These are phyloP conservation scores for Rosa lucieae DNA, from an alignment of 306 rosid genomes.

Conservation along the genomic window DNA sequence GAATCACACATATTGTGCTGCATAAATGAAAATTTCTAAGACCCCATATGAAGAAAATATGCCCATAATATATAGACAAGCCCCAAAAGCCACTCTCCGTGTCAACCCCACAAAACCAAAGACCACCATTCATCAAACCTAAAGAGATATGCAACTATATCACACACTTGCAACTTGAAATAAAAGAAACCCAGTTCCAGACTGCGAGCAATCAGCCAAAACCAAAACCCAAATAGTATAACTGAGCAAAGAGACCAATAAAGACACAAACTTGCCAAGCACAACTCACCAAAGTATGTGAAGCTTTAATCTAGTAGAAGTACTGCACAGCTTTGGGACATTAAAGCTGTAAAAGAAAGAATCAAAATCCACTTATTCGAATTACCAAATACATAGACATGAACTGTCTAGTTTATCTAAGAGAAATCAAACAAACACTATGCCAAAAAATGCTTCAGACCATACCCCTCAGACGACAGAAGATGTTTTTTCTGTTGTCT, in stretches of 20 bases:
- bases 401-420: too few relatives aligned
- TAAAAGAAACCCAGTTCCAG: constrained; percentile 22
- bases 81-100: constrained; percentile 82
- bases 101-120: constrained; percentile 74
- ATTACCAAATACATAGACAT: too few relatives aligned
- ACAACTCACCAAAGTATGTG: constrained; percentile 26
- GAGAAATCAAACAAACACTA: too few relatives aligned
- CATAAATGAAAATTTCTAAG: constrained; percentile 36
- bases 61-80: constrained; percentile 45
- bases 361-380: too few relatives aligned
- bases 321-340: too few relatives aligned
- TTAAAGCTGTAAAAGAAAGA: too few relatives aligned
- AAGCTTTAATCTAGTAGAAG: neutral
- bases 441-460: too few relatives aligned
- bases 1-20: constrained; percentile 29
- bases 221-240: constrained; percentile 17
- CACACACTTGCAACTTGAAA: constrained; percentile 20
- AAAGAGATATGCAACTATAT: constrained; percentile 21
- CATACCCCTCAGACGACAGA: too few relatives aligned
- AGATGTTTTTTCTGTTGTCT: too few relatives aligned
- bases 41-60: constrained; percentile 42
- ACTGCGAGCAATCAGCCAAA: constrained; percentile 26
- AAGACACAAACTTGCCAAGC: constrained; percentile 11
- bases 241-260: constrained; percentile 17
- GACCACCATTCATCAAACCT: constrained; percentile 35